Percentiles rank a stretch among this genome's conserved stretches.
These are phyloP conservation scores for Yamadazyma ubonensis DNA, from an alignment of 805 yeast genomes.

Conservation along the genomic window DNA sequence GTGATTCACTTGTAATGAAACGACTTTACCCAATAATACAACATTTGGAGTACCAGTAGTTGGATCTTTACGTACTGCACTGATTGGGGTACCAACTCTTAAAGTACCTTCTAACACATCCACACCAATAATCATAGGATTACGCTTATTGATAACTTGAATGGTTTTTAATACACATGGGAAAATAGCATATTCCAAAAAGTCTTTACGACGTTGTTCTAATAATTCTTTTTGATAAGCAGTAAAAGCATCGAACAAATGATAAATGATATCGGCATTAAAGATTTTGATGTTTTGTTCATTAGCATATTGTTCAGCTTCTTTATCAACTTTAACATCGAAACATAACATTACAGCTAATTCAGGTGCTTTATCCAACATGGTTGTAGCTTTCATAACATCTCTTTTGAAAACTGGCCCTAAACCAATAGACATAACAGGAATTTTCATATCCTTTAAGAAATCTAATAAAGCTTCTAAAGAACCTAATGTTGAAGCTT, in stretches of 20 bases:
- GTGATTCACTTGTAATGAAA: conserved; percentile 94
- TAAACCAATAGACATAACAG: conserved; percentile 96
- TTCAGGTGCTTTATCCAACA: conserved; percentile 96
- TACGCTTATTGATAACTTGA: conserved; percentile 96
- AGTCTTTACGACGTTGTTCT: conserved; percentile 88
- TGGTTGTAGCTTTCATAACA: conserved; percentile 94
- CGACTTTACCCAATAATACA: conserved; percentile 81
- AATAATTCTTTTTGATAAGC: conserved; percentile 85
- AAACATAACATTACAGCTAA: conserved; percentile 97
- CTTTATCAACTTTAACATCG: conserved; percentile 95
- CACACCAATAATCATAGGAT: conserved; percentile 99
- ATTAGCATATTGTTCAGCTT: conserved; percentile 96
- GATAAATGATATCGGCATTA: conserved; percentile 96
- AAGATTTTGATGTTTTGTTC: conserved; percentile 90
- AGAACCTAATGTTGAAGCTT: conserved; percentile 97
- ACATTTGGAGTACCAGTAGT: conserved; percentile 70
- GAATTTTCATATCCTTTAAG: conserved; percentile 97
- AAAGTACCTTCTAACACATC: conserved; percentile 91
- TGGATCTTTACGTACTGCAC: conserved; percentile 90
- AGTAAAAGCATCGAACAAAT: conserved; percentile 90
- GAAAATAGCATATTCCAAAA: conserved; percentile 83
- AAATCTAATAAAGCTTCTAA: conserved; percentile 95
- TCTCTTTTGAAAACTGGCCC: conserved; percentile 99
- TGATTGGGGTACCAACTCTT: conserved; percentile 90
- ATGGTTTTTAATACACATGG: conserved; percentile 94